Evolutionary conservation across 176 grass and related monocot genomes (phyloP).

Genomic region (Hsuehochloa calcarea): DNA sequence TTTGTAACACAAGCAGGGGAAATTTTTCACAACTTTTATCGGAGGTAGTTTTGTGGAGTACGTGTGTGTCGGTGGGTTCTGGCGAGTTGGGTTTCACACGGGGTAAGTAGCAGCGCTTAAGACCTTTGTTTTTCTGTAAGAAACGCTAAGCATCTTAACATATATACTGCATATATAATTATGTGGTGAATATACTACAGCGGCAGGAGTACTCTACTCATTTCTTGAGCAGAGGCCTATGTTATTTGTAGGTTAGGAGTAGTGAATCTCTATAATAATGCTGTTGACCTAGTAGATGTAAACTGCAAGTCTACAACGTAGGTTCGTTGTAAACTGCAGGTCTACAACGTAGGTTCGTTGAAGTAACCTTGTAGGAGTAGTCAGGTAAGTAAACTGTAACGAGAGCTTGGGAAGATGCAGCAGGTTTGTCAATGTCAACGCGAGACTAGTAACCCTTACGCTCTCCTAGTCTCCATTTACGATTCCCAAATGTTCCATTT

Average conservation of each 20-base stretch:
- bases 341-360: constrained; percentile 44
- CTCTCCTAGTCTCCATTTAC: neutral
- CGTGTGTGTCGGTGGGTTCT: neutral
- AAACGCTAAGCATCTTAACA: neutral
- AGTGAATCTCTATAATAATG: neutral
- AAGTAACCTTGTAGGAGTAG: neutral
- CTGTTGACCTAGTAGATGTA: constrained; percentile 35
- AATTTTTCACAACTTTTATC: neutral
- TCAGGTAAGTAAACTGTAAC: neutral
- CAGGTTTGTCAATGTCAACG: constrained; percentile 29
- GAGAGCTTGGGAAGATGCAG: neutral
- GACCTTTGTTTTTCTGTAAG: no score
- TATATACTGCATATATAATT: neutral
- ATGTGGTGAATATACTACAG: neutral
- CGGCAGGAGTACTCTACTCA: neutral
- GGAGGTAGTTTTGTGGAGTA: neutral
- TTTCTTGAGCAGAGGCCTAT: neutral
- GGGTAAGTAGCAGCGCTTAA: neutral
- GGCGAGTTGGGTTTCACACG: neutral
- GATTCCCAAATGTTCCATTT: constrained; percentile 26
- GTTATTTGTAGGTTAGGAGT: neutral
- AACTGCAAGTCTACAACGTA: constrained; percentile 31
- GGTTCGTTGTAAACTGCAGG: constrained; percentile 41
- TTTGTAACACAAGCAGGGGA: neutral
- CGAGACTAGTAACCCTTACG: neutral